Evolutionary conservation across 331 rosid species (phyloP), one percentile per base, ranked within the genome.

Genomic region (Malus hybrid): DNA sequence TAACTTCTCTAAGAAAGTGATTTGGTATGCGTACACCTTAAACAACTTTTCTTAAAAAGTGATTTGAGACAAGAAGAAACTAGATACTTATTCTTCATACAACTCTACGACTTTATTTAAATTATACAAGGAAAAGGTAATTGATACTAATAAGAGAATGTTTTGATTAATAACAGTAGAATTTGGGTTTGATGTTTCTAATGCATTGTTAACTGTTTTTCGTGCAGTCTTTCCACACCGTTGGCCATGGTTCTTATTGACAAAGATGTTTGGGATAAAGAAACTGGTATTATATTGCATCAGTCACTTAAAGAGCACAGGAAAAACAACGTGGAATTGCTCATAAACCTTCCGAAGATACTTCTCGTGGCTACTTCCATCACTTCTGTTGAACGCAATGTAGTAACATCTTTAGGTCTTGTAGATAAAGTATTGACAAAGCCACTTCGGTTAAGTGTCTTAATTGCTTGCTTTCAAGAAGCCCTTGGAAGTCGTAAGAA

Each of bases 241-340:
- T 79, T 85, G 80, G 87, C 92, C 54, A 84, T 94, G 90, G 85
- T 94, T 74, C 83, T 94, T 54, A 70, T 94, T 55, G 97, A 92
- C 79, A 87, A 85, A 85, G 97, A 94, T 70, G 83, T 80, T 68
- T 90, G 95, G 96, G 91, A 92, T 73, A 84, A 80, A 73, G 91
- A 86, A 85, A 57, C 85, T 33, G 79, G 82, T 76, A 57, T 52
- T 55, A 67, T 44, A 71, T 77, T 83, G 42, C 79, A 44, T 70
- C 77, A 32, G 64, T 69, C 77, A 24, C 62, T 92, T 70, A 81
- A 77, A 78, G 85, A 86, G 70, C 86, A 72, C 12, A 55, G 74
- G 67, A 64, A 74, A 77, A 89, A 79, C 65, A 83, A 70, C 68
- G 75, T 76, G 31, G 87, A 75, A 71, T 80, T 79, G 56, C 75